Base-by-base conservation (phyloP, 208 protist species). In the Acanthamoeba culbertsoni region DNA sequence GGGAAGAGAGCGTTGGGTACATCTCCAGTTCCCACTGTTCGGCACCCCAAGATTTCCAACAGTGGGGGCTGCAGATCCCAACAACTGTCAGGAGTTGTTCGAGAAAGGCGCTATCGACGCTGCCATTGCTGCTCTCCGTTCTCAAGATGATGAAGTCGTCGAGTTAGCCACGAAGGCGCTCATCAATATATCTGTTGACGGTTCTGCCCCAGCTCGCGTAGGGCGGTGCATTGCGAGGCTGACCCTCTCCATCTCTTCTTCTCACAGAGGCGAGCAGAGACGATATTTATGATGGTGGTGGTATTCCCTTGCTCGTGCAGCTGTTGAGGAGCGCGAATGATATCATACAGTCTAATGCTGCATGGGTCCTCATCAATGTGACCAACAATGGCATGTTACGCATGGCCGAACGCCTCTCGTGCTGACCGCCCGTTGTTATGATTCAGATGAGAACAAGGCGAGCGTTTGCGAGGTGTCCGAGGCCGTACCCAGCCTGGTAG, bases 351-450 rank as follows among this genome's bases (percentile, higher is more conserved):
- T 14, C 53, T 33, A 57, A 89, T 35, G 79, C 28, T 3, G 48
- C n/a, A 1, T 89, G 79, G 79, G 48, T 35, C 2, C 79, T 89
- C 79, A 89, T 65, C 79, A 89, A 89, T 51, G 20, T 89, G 26
- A 89, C 79, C 79, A 89, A 89, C 79, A 89, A 89, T 55, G 79
- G 79, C 43, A 10, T 33, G 68, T 23, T n/a, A n/a, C n/a, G n/a
- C n/a, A n/a, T n/a, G n/a, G n/a, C n/a, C n/a, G n/a, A n/a, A n/a
- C 1, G 8, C 1, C 35, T 3, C 20, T 51, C 20, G 40, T 35
- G 5, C 2, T 77, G 10, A 3, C 42, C 6, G 40, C 8, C 65
- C 2, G 31, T 35, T 8, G 18, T 35, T 8, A 23, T 23, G 65
- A 45, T 31, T 12, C 18, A 89, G 79, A 89, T 23, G 48, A 43